Percentiles rank a stretch among this genome's conserved stretches.
phyloP scores from a whole-genome alignment of 371 early-diverging fungal species.

The Basidiobolus meristosporus region DNA sequence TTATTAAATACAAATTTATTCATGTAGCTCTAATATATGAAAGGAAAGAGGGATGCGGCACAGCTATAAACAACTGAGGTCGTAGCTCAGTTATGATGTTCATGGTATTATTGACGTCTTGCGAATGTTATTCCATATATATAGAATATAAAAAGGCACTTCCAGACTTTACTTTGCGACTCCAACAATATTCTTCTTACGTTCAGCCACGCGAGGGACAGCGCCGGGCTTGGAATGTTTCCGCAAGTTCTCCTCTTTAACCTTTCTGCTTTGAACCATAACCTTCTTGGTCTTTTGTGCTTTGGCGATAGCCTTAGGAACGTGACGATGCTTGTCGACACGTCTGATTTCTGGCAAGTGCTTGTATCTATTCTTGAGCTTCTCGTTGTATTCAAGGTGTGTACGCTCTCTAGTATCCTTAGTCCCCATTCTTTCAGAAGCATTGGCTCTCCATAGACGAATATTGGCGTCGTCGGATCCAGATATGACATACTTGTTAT shows the following conservation, averaged over 20 bases:
- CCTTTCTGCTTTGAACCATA: slow-evolving; percentile 56
- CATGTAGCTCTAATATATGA: no score
- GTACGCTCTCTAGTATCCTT: slow-evolving; percentile 64
- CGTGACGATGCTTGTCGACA: slow-evolving; percentile 70
- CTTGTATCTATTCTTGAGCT: slow-evolving; percentile 86
- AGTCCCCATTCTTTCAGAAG: slow-evolving; percentile 69
- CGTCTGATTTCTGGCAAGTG: slow-evolving; percentile 82
- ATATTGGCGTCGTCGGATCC: slow-evolving; percentile 97
- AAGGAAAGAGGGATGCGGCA: no score
- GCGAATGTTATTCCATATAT: no score
- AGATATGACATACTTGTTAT: slow-evolving; percentile 88
- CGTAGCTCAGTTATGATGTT: no score
- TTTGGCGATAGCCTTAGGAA: slow-evolving; percentile 66
- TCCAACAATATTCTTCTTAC: slow-evolving; percentile 63
- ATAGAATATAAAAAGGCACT: not conserved
- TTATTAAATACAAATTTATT: no score
- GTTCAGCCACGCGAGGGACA: slow-evolving; percentile 44
- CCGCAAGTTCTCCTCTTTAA: slow-evolving; percentile 66
- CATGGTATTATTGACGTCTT: no score
- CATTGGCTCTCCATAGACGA: slow-evolving; percentile 93
- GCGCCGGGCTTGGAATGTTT: slow-evolving; percentile 51
- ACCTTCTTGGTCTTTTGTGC: slow-evolving; percentile 57
- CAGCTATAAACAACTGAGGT: no score
- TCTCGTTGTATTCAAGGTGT: slow-evolving; percentile 58
- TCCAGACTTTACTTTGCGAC: slow-evolving; percentile 31